A percentile compares a stretch with the other conserved stretches of the same genome.
Evolutionary conservation across 805 yeast genomes (phyloP).

Genomic region (Wickerhamiella qilinensis): DNA sequence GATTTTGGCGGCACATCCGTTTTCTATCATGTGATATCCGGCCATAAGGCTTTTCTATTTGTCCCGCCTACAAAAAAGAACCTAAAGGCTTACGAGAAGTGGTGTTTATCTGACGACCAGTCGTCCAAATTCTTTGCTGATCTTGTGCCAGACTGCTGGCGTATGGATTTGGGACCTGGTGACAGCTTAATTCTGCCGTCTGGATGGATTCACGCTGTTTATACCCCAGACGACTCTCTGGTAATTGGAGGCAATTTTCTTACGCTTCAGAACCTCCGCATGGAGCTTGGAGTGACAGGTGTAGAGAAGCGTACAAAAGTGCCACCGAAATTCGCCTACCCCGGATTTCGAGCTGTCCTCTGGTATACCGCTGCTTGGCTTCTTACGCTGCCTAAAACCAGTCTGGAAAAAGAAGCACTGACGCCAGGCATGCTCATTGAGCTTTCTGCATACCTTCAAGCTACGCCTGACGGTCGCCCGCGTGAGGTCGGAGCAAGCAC

Average conservation of each 20-base stretch:
- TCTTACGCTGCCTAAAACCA: neutral
- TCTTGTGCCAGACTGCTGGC: conserved; percentile 32
- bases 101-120: conserved; percentile 59
- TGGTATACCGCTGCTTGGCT: conserved; percentile 38
- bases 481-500: neutral
- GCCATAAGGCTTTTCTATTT: conserved; percentile 58
- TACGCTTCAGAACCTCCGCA: conserved; percentile 43
- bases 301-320: conserved; percentile 58
- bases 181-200: conserved; percentile 74
- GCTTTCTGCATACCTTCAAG: neutral
- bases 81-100: conserved; percentile 41
- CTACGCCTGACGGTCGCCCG: neutral
- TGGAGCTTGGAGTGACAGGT: conserved; percentile 43
- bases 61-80: conserved; percentile 61
- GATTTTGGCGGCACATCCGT: conserved; percentile 92
- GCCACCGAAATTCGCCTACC: conserved; percentile 61
- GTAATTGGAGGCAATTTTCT: conserved; percentile 83
- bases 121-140: conserved; percentile 50
- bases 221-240: conserved; percentile 63
- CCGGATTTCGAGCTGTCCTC: conserved; percentile 52
- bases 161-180: conserved; percentile 39
- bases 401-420: neutral
- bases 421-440: neutral
- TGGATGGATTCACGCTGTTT: conserved; percentile 88
- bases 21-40: conserved; percentile 67